Percentiles rank a stretch among this genome's conserved stretches.
Evolutionary conservation across 2,329 filamentous ascomycete genomes (phyloP).

Genomic region (Lecanicillium sp.): DNA sequence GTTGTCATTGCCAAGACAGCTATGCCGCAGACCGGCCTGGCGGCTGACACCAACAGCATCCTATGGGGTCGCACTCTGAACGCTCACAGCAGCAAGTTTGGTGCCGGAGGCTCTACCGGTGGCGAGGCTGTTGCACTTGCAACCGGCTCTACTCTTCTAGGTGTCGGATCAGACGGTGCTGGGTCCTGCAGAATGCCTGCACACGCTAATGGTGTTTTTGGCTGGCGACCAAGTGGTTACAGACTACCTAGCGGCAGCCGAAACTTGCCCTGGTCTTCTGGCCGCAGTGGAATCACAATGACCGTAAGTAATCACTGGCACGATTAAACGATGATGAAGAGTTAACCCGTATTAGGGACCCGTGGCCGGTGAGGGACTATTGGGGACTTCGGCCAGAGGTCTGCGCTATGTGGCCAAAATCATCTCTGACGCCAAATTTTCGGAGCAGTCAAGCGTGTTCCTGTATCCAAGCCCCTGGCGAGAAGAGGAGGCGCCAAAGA

Average conservation of each 20-base stretch:
- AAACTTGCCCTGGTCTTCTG: not conserved
- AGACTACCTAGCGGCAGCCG: not conserved
- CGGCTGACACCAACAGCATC: slow-evolving; percentile 8
- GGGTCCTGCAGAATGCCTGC: slow-evolving; percentile 4
- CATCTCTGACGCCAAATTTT: not conserved
- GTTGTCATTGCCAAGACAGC: slow-evolving; percentile 13
- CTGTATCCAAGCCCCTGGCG: not conserved
- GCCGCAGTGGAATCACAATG: not conserved
- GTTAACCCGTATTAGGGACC: too few species aligned
- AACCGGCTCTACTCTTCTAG: not conserved
- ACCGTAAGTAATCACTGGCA: too few species aligned
- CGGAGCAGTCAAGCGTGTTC: not conserved
- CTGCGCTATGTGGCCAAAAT: not conserved
- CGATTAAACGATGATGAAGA: too few species aligned
- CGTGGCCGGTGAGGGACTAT: not conserved
- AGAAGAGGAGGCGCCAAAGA: not conserved
- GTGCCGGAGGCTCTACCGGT: slow-evolving; percentile 1
- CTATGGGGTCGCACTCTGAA: slow-evolving; percentile 1
- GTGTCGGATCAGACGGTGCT: slow-evolving; percentile 2
- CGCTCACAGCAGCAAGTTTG: slow-evolving; percentile 3
- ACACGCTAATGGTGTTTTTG: slow-evolving; percentile 3
- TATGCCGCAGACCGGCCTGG: slow-evolving; percentile 7
- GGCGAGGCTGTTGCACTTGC: not conserved
- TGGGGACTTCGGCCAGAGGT: not conserved
- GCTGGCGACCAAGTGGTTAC: slow-evolving; percentile 3